A percentile compares a stretch with the other conserved stretches of the same genome.
Evolutionary conservation across 345 rosid species (phyloP).

Genomic region (Sapria himalayana): DNA sequence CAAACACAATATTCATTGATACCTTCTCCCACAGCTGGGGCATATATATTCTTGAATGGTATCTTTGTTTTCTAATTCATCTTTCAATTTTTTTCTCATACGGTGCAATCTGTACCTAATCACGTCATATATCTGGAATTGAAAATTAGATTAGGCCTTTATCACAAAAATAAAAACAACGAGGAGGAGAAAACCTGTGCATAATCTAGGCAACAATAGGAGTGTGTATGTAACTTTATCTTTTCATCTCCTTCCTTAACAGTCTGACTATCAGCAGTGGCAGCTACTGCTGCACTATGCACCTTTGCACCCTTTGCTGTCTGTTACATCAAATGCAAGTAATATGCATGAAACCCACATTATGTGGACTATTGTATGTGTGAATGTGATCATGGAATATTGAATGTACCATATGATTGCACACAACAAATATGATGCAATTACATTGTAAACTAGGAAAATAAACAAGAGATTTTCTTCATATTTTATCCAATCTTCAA

Average conservation of each 20-base stretch:
- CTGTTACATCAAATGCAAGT: slow-evolving; percentile 16
- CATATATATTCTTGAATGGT: slow-evolving; percentile 81
- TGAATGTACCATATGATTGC: too few species aligned
- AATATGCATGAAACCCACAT: too few species aligned
- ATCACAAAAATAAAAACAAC: neutral
- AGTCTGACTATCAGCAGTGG: slow-evolving; percentile 29
- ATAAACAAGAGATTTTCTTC: too few species aligned
- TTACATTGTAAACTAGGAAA: too few species aligned
- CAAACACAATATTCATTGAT: slow-evolving; percentile 8
- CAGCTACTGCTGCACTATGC: slow-evolving; percentile 63
- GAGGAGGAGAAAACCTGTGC: slow-evolving; percentile 31
- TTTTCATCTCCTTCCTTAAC: slow-evolving; percentile 61
- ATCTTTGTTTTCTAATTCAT: slow-evolving; percentile 69
- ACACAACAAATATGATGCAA: too few species aligned
- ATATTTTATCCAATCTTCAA: too few species aligned
- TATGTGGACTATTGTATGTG: too few species aligned
- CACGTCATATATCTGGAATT: slow-evolving; percentile 57
- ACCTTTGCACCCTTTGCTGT: slow-evolving; percentile 74
- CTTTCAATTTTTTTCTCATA: slow-evolving; percentile 58
- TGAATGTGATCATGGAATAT: too few species aligned
- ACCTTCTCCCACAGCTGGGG: slow-evolving; percentile 77
- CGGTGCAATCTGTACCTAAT: slow-evolving; percentile 55
- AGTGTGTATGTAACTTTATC: slow-evolving; percentile 65
- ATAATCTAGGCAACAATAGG: slow-evolving; percentile 85
- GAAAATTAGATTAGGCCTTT: slow-evolving; percentile 9